Base-by-base conservation (phyloP, 352 stramenopile genomes). In the Phytophthora uliginosa region DNA sequence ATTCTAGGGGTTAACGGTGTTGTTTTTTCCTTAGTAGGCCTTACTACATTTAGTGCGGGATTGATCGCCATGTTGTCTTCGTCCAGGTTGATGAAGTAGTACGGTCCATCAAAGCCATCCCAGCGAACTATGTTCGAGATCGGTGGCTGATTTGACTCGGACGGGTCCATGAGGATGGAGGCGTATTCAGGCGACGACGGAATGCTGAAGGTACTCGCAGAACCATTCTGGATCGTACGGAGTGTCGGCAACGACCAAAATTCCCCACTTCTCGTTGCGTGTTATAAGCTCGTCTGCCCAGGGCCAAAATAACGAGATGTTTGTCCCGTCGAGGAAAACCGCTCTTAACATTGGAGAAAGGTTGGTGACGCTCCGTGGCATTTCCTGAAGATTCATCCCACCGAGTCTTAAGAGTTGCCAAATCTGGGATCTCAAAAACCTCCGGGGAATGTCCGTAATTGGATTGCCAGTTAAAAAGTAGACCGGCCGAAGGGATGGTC, bases 11-110 rank as follows among this genome's bases (percentile, higher is more conserved):
- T 47, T 20, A n/a, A 18, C 12, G 13, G 13, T 47, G 38, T 17
- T 20, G 12, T 47, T 7, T 8, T 10, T n/a, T n/a, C n/a, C n/a
- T n/a, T n/a, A n/a, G n/a, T n/a, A n/a, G 34, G 34, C 2, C 9
- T 10, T 40, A 40, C 34, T 8, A 40, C 34, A 15, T 40, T 10
- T 47, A 52, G n/a, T 24, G 33, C 7, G 34, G 34, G 42, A 18
- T 31, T 67, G 34, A 67, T 59, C 4, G 48, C 50, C n/a, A 66
- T 52, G 45, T 48, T 45, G 28, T 31, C n/a, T 17, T 64, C 60
- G 22, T 67, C 60, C 22, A 40, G n/a, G 15, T 18, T 7, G 15
- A 67, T 47, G 7, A 20, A 28, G 60, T 67, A 67, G n/a, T 51
- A 57, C 20, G 20, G 22, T 9, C 24, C 50, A 4, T 26, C 34